Evolutionary conservation across 2,329 filamentous ascomycete genomes (phyloP).

Genomic region (Penicillium oxalicum): DNA sequence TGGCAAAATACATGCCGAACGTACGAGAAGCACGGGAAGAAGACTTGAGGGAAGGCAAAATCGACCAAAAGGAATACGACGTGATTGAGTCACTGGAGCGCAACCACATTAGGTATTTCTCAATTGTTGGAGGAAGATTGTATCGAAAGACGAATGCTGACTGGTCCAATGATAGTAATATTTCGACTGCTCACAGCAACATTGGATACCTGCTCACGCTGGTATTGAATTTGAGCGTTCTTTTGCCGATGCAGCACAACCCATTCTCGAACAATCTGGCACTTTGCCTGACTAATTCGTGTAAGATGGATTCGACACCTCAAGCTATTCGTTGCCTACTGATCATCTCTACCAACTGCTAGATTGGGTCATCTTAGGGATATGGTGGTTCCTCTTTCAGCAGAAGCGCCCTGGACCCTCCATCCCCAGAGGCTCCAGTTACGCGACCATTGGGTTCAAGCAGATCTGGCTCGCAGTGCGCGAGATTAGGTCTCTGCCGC

Average conservation of each 20-base stretch:
- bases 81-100: conserved; percentile 38
- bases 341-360: conserved; percentile 1
- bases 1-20: conserved; percentile 38
- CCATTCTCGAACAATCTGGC: conserved; percentile 37
- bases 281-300: conserved; percentile 39
- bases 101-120: conserved; percentile 35
- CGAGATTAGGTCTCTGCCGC: conserved; percentile 36
- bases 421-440: conserved; percentile 37
- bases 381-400: conserved; percentile 43
- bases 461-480: conserved; percentile 37
- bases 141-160: too few relatives aligned
- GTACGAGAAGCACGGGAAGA: conserved; percentile 39
- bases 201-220: conserved; percentile 39
- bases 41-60: conserved; percentile 36
- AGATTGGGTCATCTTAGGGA: conserved; percentile 40
- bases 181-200: conserved; percentile 41
- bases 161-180: conserved; percentile 22
- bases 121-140: too few relatives aligned
- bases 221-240: conserved; percentile 36
- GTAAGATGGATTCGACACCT: conserved; percentile 17
- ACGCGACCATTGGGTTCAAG: conserved; percentile 39
- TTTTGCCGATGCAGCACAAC: conserved; percentile 35
- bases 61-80: conserved; percentile 36
- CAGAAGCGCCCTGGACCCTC: conserved; percentile 36
- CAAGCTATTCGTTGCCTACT: too few relatives aligned